These are phyloP conservation scores for Leucocoprinus leucothites DNA, from an alignment of 768 basidiomycete genomes.

Conservation along the genomic window DNA sequence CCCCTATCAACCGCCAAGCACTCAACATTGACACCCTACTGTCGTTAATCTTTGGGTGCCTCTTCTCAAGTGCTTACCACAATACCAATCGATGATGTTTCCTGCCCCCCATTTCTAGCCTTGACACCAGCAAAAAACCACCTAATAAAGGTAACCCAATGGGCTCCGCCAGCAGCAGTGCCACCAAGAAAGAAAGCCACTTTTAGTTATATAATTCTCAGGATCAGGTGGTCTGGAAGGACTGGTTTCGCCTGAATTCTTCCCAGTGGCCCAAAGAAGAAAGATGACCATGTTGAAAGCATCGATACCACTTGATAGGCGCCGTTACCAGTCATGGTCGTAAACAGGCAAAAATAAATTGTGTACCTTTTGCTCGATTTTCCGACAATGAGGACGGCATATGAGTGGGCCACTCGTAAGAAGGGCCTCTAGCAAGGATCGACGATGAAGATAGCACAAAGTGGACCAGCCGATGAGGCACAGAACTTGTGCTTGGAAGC, in stretches of 20 bases:
- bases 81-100: background rate
- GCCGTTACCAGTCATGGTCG: background rate
- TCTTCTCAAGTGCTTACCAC: background rate
- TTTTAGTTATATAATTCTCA: too few species aligned
- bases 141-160: too few species aligned
- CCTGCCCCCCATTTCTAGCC: too few species aligned
- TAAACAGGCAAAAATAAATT: background rate
- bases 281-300: background rate
- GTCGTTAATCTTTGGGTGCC: background rate
- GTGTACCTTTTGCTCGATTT: background rate
- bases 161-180: too few species aligned
- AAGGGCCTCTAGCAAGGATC: too few species aligned
- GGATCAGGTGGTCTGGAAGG: background rate
- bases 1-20: background rate
- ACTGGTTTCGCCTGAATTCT: background rate
- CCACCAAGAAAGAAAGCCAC: too few species aligned
- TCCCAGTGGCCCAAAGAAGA: background rate
- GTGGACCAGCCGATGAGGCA: too few species aligned
- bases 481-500: too few species aligned
- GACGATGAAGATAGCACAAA: too few species aligned
- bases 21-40: background rate
- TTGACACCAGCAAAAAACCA: too few species aligned
- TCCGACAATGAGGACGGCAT: background rate
- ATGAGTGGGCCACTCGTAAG: background rate
- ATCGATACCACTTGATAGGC: background rate